Base-by-base conservation (phyloP, 2,329 filamentous ascomycete genomes). In the Pestalotiopsis sp. region DNA sequence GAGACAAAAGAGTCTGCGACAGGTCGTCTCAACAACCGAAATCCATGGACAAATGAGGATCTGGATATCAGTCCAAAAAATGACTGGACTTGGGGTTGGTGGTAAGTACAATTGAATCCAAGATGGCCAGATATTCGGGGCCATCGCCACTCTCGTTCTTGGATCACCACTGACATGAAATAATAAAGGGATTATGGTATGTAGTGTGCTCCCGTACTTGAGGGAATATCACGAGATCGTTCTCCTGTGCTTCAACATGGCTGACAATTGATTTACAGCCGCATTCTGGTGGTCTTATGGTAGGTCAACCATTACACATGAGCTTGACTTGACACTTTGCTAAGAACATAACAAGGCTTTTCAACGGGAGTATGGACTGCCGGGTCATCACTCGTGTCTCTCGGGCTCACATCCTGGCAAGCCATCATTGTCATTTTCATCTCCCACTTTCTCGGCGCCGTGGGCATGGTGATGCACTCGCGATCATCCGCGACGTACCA, bases 301-400 rank as follows among this genome's bases (percentile, higher is more conserved):
- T 63, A 45, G 13, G 31, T 63, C 27, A 5, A 27, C 11, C 23
- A 59, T 23, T 7, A n/a, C 14, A 27, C 31, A 36, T 36, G 11
- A 13, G 25, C 23, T 4, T 5, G 12, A 36, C 14, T 31, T 3
- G 27, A 27, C 11, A 27, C 11, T 60, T 17, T 5, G n/a, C 60
- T 63, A 20, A 63, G 12, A 11, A 36, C 23, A 4, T 38, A n/a
- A 25, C 2, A 11, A 67, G 65, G 68, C 7, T 69, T 69, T 38
- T 69, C 68, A 9, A 67, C 59, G 4, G 68, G 68, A 25, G 68
- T 69, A 20, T 69, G 64, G 68, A 67, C 68, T 11, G 64, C 68
- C n/a, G 68, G 68, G n/a, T 69, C 68, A 3, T 69, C 64, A 3
- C 68, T 70, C 11, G 72, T 70, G n/a, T 60, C 68, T 5, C 57